A percentile compares a stretch with the other conserved stretches of the same genome.
Evolutionary conservation across 1,139 yeast genomes (phyloP).

Genomic region (Zygotorulaspora mrakii): DNA sequence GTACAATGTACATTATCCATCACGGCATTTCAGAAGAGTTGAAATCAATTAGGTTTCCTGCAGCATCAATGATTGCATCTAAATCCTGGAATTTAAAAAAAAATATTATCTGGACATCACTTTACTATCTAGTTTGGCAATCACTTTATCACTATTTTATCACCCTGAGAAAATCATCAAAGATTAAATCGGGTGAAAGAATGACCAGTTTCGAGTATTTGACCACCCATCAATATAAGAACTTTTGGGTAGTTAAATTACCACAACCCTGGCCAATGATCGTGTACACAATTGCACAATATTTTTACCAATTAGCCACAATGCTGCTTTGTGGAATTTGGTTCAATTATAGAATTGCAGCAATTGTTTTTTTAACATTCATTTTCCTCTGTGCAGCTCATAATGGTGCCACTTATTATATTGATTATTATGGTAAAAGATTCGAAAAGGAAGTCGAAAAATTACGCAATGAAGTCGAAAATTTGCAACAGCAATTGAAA

Average conservation of each 20-base stretch:
- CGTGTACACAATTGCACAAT: constrained; percentile 84
- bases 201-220: constrained; percentile 86
- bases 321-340: constrained; percentile 88
- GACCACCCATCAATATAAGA: constrained; percentile 63
- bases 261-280: constrained; percentile 83
- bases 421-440: constrained; percentile 83
- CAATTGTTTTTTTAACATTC: constrained; percentile 62
- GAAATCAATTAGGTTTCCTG: constrained; percentile 65
- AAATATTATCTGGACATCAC: constrained; percentile 74
- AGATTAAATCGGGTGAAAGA: constrained; percentile 73
- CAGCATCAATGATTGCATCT: constrained; percentile 52
- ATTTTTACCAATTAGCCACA: constrained; percentile 79
- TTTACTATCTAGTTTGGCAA: constrained; percentile 93
- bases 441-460: constrained; percentile 77
- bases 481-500: constrained; percentile 42
- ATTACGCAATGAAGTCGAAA: constrained; percentile 64
- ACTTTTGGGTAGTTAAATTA: constrained; percentile 72
- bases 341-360: constrained; percentile 65
- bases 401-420: constrained; percentile 92
- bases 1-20: constrained; percentile 79
- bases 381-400: constrained; percentile 78
- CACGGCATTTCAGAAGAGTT: constrained; percentile 69
- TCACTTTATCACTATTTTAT: constrained; percentile 84
- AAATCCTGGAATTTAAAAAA: constrained; percentile 59
- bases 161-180: constrained; percentile 70